Conservation (phyloP, 352 stramenopile genomes). For the Globisporangium splendens region DNA sequence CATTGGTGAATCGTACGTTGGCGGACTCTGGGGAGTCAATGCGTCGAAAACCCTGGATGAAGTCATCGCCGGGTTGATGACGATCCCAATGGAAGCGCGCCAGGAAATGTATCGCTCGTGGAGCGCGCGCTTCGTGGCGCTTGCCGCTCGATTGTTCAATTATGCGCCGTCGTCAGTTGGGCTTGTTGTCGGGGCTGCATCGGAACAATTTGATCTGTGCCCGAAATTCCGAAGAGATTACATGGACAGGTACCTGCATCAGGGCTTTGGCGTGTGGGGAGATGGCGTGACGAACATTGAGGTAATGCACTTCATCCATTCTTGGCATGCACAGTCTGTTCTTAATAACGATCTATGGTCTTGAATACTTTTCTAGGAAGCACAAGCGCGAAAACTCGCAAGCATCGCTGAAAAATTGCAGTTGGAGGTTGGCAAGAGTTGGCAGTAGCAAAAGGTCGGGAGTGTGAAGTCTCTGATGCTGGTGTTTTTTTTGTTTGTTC, state of each 20-base stretch:
- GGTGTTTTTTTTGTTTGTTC: background rate
- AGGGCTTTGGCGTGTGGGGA: slow-evolving; percentile 76
- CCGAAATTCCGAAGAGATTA: slow-evolving; percentile 65
- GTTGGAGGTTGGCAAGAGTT: slow-evolving; percentile 36
- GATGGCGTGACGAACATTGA: slow-evolving; percentile 42
- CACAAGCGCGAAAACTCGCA: slow-evolving; percentile 67
- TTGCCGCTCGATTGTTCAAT: slow-evolving; percentile 74
- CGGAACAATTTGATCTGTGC: slow-evolving; percentile 74
- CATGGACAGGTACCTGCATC: slow-evolving; percentile 76
- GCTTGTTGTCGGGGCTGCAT: slow-evolving; percentile 59
- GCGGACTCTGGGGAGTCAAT: slow-evolving; percentile 65
- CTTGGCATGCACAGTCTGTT: background rate
- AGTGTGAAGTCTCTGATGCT: background rate
- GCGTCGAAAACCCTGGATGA: slow-evolving; percentile 57
- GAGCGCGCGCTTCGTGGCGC: slow-evolving; percentile 68
- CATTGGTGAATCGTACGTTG: slow-evolving; percentile 82
- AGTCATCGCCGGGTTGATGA: slow-evolving; percentile 70
- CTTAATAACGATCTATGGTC: background rate
- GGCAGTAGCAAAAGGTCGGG: background rate
- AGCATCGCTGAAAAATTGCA: slow-evolving; percentile 57
- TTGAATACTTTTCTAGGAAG: slow-evolving; percentile 26
- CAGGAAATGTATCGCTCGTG: slow-evolving; percentile 87
- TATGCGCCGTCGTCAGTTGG: slow-evolving; percentile 68
- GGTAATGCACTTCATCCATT: slow-evolving; percentile 3
- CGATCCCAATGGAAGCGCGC: slow-evolving; percentile 74